Evolutionary conservation across 176 grass and related monocot species (phyloP), one percentile per base, ranked within the genome.

Genomic region (Sorghum bicolor): DNA sequence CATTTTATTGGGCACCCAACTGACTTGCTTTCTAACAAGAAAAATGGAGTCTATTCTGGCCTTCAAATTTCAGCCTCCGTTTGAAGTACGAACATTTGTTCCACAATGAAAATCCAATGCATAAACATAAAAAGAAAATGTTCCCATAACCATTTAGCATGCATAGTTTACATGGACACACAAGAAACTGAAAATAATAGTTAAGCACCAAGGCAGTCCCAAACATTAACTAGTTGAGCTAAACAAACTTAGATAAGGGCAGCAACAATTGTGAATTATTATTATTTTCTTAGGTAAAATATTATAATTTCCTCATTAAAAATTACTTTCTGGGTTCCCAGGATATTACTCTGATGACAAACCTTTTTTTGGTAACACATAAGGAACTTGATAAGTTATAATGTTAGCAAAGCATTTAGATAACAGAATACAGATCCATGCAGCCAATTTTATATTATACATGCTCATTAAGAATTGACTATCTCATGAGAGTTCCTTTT

Each of bases 401-500:
- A 25, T 14, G 6, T 15, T 28, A 28, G 19, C 2, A 16, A 64
- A 20, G 8, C 43, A 29, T 63, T 40, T 19, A 19, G 4, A 61
- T 64, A 43, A 33, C 25, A 50, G 1, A 75, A 20, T 55, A 28
- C 26, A 45, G 25, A 30, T 64, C 20, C 28, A 60, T 11, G 24
- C 36, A 15, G 26, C 11, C 24, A 72, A 82, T 73, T 5, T 62
- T 10, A 66, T 44, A 67, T 32, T 64, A 10, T 64, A 76, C 25
- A 87, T 20, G 38, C 70, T 29, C 55, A 66, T 6, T n/a, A 71
- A 36, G 52, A 82, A 34, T 30, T 52, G 47, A 81, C 26, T 60
- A 63, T 47, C 38, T 6, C 72, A 62, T 82, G n/a, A n/a, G n/a
- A n/a, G n/a, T n/a, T n/a, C n/a, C n/a, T n/a, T n/a, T n/a, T n/a